Evolutionary conservation across 2,329 filamentous ascomycete species (phyloP).

Genomic region (Fusarium protoensiforme): DNA sequence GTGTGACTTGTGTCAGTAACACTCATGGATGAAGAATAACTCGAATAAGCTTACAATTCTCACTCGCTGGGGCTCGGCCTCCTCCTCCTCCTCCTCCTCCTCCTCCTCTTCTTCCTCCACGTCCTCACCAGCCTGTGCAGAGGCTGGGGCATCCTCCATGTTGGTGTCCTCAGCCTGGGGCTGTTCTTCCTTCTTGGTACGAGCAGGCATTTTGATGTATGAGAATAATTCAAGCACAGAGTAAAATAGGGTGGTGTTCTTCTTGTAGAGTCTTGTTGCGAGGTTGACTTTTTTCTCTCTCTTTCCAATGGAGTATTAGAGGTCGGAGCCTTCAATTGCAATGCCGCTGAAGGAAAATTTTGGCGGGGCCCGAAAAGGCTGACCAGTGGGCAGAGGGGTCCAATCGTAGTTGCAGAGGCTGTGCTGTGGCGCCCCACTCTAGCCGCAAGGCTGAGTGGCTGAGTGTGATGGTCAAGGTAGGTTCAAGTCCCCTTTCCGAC

Average conservation of each 20-base stretch:
- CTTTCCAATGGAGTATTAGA: conserved; percentile 8
- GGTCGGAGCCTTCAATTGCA: conserved; percentile 5
- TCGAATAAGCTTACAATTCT: conserved; percentile 62
- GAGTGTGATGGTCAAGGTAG: not conserved
- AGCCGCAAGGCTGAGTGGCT: not conserved
- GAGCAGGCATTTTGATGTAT: conserved; percentile 51
- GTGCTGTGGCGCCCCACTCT: not conserved
- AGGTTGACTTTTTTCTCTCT: not conserved
- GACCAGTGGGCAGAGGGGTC: conserved; percentile 2
- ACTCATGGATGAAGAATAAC: not conserved
- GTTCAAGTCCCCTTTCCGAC: not conserved
- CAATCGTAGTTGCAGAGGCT: not conserved
- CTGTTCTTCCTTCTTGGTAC: conserved; percentile 50
- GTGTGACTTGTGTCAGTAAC: conserved; percentile 25
- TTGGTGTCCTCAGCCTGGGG: conserved; percentile 47
- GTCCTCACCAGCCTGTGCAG: conserved; percentile 48
- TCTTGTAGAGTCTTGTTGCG: not conserved
- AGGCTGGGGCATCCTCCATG: conserved; percentile 59
- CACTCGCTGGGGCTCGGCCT: conserved; percentile 66
- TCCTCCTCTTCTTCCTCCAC: conserved; percentile 54
- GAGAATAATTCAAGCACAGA: not conserved
- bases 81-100: conserved; percentile 60
- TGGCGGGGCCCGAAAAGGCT: conserved; percentile 27
- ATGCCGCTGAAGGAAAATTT: conserved; percentile 29
- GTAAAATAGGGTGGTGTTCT: not conserved